Evolutionary conservation across 2,329 filamentous ascomycete species (phyloP).

Genomic region (Epicoccum sorghinum): DNA sequence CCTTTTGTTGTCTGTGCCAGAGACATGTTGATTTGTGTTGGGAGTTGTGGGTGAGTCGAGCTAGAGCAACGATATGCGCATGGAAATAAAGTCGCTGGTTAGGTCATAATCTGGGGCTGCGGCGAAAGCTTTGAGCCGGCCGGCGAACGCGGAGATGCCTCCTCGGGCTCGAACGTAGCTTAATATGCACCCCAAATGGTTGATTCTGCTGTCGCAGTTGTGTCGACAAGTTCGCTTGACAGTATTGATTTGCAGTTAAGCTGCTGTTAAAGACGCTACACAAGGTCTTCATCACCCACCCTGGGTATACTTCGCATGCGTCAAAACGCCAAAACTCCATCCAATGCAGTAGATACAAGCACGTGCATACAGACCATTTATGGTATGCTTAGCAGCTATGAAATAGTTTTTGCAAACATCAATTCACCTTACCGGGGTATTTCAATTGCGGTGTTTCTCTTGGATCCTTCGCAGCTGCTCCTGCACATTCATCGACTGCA

Average conservation of each 20-base stretch:
- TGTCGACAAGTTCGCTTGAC: slow-evolving; percentile 2
- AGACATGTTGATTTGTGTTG: slow-evolving; percentile 37
- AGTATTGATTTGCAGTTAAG: slow-evolving; percentile 3
- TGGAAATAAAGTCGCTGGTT: slow-evolving; percentile 44
- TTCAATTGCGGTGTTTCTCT: slow-evolving; percentile 54
- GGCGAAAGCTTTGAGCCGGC: slow-evolving; percentile 39
- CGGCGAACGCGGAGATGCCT: slow-evolving; percentile 18
- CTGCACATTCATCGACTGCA: slow-evolving; percentile 70
- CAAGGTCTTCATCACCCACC: slow-evolving; percentile 9
- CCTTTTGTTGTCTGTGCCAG: slow-evolving; percentile 43
- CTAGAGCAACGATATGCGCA: slow-evolving; percentile 20
- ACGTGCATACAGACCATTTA: background rate
- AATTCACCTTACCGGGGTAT: slow-evolving; percentile 1
- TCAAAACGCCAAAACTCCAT: slow-evolving; percentile 23
- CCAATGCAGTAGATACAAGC: slow-evolving; percentile 20
- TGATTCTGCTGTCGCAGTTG: background rate
- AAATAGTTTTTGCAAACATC: background rate
- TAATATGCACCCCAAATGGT: background rate
- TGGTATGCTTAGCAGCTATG: slow-evolving; percentile 1
- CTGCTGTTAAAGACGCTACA: slow-evolving; percentile 5
- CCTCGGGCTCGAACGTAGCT: background rate
- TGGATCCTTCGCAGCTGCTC: slow-evolving; percentile 79
- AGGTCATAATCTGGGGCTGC: slow-evolving; percentile 41
- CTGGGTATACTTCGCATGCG: slow-evolving; percentile 18
- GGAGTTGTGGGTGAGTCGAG: slow-evolving; percentile 29